Percentiles rank a stretch among this genome's conserved stretches.
phyloP scores from a whole-genome alignment of 2,329 filamentous ascomycete species.

The Aspergillus sojae region DNA sequence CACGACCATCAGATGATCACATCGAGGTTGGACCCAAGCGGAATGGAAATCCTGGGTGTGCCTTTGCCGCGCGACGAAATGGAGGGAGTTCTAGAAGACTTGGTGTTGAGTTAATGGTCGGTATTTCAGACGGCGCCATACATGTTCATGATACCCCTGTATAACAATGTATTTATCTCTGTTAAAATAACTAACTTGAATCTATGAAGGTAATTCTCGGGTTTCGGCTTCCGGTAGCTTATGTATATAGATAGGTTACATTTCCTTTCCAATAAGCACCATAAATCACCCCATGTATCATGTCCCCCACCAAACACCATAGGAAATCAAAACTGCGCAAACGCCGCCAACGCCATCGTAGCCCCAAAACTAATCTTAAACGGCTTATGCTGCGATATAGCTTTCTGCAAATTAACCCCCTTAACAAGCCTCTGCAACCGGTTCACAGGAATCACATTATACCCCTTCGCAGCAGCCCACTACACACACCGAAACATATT shows the following conservation, averaged over 20 bases:
- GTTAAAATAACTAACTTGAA: neutral
- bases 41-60: conserved; percentile 81
- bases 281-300: neutral
- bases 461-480: conserved; percentile 51
- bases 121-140: conserved; percentile 8
- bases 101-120: conserved; percentile 43
- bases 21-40: conserved; percentile 79
- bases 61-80: conserved; percentile 87
- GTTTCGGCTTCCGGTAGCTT: neutral
- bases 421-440: conserved; percentile 46
- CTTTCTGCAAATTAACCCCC: conserved; percentile 41
- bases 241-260: neutral
- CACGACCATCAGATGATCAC: conserved; percentile 98
- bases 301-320: neutral
- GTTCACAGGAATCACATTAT: conserved; percentile 47
- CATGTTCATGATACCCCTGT: conserved; percentile 40
- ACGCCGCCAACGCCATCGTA: conserved; percentile 49
- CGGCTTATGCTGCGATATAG: conserved; percentile 43
- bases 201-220: neutral
- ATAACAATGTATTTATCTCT: conserved; percentile 15
- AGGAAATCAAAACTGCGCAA: conserved; percentile 41
- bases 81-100: conserved; percentile 83
- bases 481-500: conserved; percentile 17
- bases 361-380: conserved; percentile 52
- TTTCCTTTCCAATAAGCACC: neutral